Evolutionary conservation across 129 eudicot species (phyloP), one percentile per base, ranked within the genome.

Genomic region (Escallonia herrerae): DNA sequence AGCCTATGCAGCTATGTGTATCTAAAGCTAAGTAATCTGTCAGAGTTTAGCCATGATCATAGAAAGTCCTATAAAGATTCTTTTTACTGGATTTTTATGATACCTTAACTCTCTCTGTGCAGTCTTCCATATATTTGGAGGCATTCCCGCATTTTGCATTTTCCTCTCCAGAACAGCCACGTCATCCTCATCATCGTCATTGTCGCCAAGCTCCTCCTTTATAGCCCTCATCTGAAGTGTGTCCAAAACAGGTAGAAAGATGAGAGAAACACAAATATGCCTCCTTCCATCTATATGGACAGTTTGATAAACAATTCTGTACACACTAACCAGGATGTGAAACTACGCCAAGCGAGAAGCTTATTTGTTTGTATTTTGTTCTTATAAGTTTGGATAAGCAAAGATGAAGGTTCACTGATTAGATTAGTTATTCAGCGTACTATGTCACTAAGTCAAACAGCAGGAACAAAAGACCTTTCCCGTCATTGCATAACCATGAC

Each of bases 121-220:
- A 80, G 86, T 96, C 79, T 89, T 94, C 99, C 97, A 94, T 41
- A 94, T 84, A 82, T 83, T 86, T 65, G 95, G 71, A 52, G 99
- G 99, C 99, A 94, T 89, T 76, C 95, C 93, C 47, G 96, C 87
- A 73, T 71, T 84, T 81, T 89, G 95, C 99, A 94, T 94, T 78
- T 94, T 94, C 79, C 90, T 89, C 80, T 94, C 99, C 50, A 94
- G 86, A 47, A 86, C 79, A 73, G 93, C 96, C 60, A 89, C 82
- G 74, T 93, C 99, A 86, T 93, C 99, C 72, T 93, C 99, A 43
- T 93, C 99, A 59, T 93, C 99, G 73, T 88, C 96, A 81, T 93
- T 89, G 71, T 94, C 97, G 46, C 99, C 99, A 56, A 94, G 96
- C 79, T 94, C 99, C 83, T 94, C 99, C 75, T 94, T 89, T 65